Percentiles rank a stretch among this genome's conserved stretches.
These are phyloP conservation scores for Trypanosoma cruzi DNA, from an alignment of 208 protist species.

Conservation along the genomic window DNA sequence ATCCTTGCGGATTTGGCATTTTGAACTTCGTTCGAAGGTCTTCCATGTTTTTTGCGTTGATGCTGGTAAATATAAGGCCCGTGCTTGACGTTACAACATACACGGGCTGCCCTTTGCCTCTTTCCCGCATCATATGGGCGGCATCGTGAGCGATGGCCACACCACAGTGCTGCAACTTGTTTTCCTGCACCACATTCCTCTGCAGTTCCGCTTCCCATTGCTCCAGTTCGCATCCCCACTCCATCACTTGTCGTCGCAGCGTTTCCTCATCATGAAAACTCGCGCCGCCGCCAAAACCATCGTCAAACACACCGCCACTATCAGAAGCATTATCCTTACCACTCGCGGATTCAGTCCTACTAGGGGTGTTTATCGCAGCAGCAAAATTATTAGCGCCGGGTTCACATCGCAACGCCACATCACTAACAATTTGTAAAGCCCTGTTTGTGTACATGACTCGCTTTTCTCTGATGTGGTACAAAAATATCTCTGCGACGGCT, in stretches of 20 bases:
- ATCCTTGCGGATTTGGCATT: slow-evolving; percentile 36
- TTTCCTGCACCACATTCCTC: slow-evolving; percentile 7
- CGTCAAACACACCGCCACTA: neutral
- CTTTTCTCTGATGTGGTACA: slow-evolving; percentile 12
- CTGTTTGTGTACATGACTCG: neutral
- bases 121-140: slow-evolving; percentile 43
- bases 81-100: slow-evolving; percentile 40
- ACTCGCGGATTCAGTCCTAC: neutral
- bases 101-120: slow-evolving; percentile 45
- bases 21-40: slow-evolving; percentile 44
- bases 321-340: neutral
- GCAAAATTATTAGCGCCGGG: neutral
- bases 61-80: slow-evolving; percentile 43
- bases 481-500: slow-evolving; percentile 29
- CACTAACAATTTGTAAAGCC: neutral
- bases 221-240: slow-evolving; percentile 21
- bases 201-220: slow-evolving; percentile 8
- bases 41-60: slow-evolving; percentile 44
- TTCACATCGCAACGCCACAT: neutral
- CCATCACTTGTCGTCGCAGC: slow-evolving; percentile 3
- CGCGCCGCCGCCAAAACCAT: no score
- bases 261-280: slow-evolving; percentile 11
- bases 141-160: slow-evolving; percentile 21
- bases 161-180: slow-evolving; percentile 18
- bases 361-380: neutral